Conservation (phyloP, 2,329 filamentous ascomycete genomes). For the Colletotrichum truncatum region DNA sequence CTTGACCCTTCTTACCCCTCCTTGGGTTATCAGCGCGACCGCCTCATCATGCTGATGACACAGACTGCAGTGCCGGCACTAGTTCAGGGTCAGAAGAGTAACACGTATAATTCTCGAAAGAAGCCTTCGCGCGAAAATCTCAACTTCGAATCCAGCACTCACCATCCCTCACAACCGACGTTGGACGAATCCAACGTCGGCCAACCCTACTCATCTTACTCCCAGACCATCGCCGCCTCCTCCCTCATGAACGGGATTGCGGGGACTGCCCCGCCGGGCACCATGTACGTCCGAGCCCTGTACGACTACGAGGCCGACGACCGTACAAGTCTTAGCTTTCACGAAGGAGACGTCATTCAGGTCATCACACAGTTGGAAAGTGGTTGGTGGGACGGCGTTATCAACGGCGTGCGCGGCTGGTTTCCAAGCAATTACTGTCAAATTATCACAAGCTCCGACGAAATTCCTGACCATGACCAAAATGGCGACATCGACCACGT, state of each 20-base stretch:
- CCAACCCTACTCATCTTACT: constrained; percentile 35
- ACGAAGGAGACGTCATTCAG: constrained; percentile 96
- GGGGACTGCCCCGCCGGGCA: constrained; percentile 67
- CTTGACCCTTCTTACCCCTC: constrained; percentile 25
- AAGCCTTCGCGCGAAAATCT: constrained; percentile 25
- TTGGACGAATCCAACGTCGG: constrained; percentile 32
- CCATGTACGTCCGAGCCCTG: constrained; percentile 92
- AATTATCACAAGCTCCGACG: constrained; percentile 80
- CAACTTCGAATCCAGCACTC: constrained; percentile 32
- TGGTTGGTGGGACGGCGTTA: constrained; percentile 99
- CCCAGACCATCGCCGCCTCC: constrained; percentile 36
- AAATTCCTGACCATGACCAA: constrained; percentile 70
- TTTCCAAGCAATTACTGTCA: constrained; percentile 99
- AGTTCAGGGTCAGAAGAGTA: constrained; percentile 52
- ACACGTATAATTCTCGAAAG: constrained; percentile 44
- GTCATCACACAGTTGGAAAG: constrained; percentile 95
- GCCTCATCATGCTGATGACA: constrained; percentile 64
- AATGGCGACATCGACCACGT: constrained; percentile 63
- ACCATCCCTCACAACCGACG: constrained; percentile 23
- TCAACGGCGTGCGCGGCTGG: constrained; percentile 96
- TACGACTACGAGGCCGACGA: constrained; percentile 99
- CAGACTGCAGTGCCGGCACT: constrained; percentile 56
- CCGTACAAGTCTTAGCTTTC: constrained; percentile 94
- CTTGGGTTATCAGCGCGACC: constrained; percentile 29
- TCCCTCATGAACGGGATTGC: constrained; percentile 68